phyloP scores from a whole-genome alignment of 2,329 filamentous ascomycete species.

The Biscogniauxia sp. region DNA sequence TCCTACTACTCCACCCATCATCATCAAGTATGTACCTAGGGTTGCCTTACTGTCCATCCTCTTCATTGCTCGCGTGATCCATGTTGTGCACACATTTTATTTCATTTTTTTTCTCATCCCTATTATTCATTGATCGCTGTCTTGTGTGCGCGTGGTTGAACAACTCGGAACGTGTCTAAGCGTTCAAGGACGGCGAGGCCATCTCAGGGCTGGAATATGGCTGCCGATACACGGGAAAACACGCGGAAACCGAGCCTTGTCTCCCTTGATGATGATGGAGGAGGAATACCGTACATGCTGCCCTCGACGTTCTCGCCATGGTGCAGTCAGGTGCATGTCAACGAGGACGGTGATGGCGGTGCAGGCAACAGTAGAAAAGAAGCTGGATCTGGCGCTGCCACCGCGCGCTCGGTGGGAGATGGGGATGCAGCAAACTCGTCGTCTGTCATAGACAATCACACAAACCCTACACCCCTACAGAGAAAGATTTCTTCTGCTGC shows the following conservation, averaged over 20 bases:
- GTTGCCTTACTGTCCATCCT: neutral
- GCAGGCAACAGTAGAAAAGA: neutral
- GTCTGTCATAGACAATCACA: neutral
- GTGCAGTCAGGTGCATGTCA: conserved; percentile 4
- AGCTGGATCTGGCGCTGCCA: neutral
- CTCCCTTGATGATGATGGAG: conserved; percentile 4
- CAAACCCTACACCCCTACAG: neutral
- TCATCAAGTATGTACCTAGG: neutral
- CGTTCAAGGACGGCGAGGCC: neutral
- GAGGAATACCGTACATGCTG: conserved; percentile 9
- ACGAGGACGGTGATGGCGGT: conserved; percentile 2
- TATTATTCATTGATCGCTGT: neutral
- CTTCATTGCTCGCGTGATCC: neutral
- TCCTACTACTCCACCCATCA: neutral
- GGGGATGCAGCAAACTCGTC: neutral
- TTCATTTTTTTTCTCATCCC: neutral
- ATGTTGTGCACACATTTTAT: neutral
- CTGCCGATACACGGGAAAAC: conserved; percentile 3
- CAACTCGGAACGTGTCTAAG: neutral
- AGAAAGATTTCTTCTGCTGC: neutral
- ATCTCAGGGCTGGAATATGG: neutral
- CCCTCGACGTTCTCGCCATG: conserved; percentile 27
- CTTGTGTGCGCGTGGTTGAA: neutral
- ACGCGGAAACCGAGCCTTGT: conserved; percentile 4
- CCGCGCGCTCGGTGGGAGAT: conserved; percentile 1